Base-by-base conservation (phyloP, 208 protist genomes). In the Naegleria lovaniensis region DNA sequence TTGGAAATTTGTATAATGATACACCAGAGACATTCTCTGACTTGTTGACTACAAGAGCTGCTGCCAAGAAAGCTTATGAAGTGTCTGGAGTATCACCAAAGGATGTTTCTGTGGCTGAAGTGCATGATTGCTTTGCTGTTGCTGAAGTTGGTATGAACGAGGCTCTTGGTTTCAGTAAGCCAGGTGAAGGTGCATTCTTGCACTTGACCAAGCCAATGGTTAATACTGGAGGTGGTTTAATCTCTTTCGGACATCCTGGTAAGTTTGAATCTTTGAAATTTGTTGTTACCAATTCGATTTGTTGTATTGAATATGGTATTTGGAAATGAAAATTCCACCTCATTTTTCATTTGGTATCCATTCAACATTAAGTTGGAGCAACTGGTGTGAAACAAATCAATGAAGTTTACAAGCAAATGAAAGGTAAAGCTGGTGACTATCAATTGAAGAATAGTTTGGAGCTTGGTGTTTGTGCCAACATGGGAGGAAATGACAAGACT, bases 61-160 rank as follows among this genome's bases (percentile, higher is more conserved):
- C 96, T 19, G 95, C 96, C 1, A 94, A 96, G 92, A 93, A 92
- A 87, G 96, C 95, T 15, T 94, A 96, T n/a, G 88, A 92, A 55
- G 58, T 89, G 33, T 95, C 96, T 25, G 94, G 94, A 83, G 91
- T 96, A 43, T 94, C 93, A 90, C 93, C 95, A 15, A 59, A 85
- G 0, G 94, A 96, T 40, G 88, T 97, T 87, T 86, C 96, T 41
- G 95, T 97, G 5, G 95, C 95, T 11, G 96, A 97, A 92, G 94
- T 98, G 76, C 96, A 98, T 92, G 96, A 98, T 93, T 98, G 96
- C 94, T 98, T 98, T 94, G 95, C 94, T 76, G 96, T 96, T 92
- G 95, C 95, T 13, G 96, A 98, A 93, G 89, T 98, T 87, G 94
- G 97, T 90, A 97, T 97, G 96, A 97, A 97, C 92, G 96, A 98